phyloP scores from a whole-genome alignment of 352 stramenopile species.

The Globisporangium paroecandrum region DNA sequence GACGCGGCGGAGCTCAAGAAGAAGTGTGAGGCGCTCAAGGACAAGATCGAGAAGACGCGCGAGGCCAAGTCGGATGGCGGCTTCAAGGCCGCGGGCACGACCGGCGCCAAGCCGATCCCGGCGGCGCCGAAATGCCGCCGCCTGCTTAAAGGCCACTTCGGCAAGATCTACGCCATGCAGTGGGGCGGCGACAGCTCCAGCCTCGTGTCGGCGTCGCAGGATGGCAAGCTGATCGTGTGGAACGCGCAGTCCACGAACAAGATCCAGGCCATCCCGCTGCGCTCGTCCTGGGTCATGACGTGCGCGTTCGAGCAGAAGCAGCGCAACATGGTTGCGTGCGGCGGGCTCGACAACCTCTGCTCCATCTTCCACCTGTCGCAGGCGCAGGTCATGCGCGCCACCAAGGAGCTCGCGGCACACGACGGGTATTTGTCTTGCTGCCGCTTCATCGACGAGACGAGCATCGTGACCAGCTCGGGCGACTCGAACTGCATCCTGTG shows the following conservation, averaged over 20 bases:
- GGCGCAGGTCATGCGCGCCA: constrained; percentile 87
- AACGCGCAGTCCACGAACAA: constrained; percentile 97
- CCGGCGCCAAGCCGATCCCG: constrained; percentile 72
- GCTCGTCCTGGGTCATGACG: constrained; percentile 99
- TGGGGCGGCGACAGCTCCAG: constrained; percentile 92
- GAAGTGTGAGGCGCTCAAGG: constrained; percentile 84
- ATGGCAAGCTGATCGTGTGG: constrained; percentile 99
- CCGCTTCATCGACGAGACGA: constrained; percentile 94
- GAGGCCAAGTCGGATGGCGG: constrained; percentile 74
- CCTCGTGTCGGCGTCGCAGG: constrained; percentile 94
- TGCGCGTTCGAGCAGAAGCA: constrained; percentile 98
- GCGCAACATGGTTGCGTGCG: constrained; percentile 97
- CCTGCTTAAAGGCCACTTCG: constrained; percentile 98
- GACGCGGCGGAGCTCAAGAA: constrained; percentile 82
- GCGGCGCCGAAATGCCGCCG: constrained; percentile 90
- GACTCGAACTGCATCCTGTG: constrained; percentile 99
- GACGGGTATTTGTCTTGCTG: constrained; percentile 98
- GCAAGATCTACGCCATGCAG: constrained; percentile 99
- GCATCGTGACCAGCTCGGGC: constrained; percentile 93
- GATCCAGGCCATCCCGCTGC: constrained; percentile 95
- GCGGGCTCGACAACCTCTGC: constrained; percentile 98
- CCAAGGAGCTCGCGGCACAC: constrained; percentile 95
- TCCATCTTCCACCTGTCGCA: constrained; percentile 98
- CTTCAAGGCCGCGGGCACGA: constrained; percentile 62
- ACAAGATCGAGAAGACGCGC: constrained; percentile 85